Conservation (phyloP, 768 basidiomycete genomes). For the Clitopilus passeckerianus region DNA sequence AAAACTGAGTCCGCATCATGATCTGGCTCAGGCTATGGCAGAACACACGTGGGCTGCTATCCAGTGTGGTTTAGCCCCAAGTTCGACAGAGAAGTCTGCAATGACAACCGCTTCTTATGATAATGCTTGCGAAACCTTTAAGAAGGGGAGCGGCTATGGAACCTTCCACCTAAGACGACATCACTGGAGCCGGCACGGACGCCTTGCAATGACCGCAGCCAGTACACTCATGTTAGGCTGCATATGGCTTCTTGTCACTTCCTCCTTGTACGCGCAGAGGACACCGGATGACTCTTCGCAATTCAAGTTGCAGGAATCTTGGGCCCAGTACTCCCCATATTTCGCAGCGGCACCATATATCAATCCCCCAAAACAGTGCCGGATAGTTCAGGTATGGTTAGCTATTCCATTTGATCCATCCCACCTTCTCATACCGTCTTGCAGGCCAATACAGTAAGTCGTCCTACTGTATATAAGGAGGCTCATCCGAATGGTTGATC, state of each 20-base stretch:
- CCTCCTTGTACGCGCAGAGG: not conserved
- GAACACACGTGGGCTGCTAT: not conserved
- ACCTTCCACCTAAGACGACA: not conserved
- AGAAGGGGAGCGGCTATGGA: not conserved
- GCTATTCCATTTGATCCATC: not conserved
- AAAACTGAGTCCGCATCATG: not conserved
- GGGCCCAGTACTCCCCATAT: slow-evolving; percentile 65
- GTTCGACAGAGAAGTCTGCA: not conserved
- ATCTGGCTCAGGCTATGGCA: not conserved
- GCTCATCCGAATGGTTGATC: not conserved
- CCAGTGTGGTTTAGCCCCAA: not conserved
- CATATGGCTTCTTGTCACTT: not conserved
- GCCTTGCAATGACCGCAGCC: not conserved
- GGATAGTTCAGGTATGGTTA: slow-evolving; percentile 48
- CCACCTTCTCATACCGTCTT: not conserved
- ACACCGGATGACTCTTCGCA: not conserved
- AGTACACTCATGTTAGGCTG: not conserved
- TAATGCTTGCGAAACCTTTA: not conserved
- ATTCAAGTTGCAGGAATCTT: slow-evolving; percentile 24
- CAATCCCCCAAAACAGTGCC: slow-evolving; percentile 42
- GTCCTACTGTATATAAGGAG: not conserved
- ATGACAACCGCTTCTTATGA: not conserved
- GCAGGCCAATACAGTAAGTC: slow-evolving; percentile 59
- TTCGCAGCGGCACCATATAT: slow-evolving; percentile 41
- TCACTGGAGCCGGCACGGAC: not conserved